Conservation (phyloP, 257 asterid species). For the Rauvolfia tetraphylla region DNA sequence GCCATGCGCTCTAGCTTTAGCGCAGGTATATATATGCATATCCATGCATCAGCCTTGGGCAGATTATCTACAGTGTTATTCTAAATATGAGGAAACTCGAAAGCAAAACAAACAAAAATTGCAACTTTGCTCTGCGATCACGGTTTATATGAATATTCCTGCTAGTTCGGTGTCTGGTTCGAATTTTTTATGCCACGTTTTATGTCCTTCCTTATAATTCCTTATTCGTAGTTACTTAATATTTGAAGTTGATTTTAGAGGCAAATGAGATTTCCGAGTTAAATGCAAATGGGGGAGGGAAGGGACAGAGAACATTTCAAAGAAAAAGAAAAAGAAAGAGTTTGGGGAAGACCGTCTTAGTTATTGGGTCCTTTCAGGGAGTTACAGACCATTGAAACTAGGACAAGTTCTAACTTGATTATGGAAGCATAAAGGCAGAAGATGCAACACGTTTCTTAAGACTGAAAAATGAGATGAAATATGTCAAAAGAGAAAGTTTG, state of each 20-base stretch:
- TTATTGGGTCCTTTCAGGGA: background rate
- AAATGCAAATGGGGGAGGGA: background rate
- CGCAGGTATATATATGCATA: slow-evolving; percentile 36
- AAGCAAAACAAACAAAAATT: background rate
- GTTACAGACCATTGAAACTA: background rate
- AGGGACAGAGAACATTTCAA: background rate
- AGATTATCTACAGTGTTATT: background rate
- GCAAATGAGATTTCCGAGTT: background rate
- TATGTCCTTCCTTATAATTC: background rate
- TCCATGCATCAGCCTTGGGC: background rate
- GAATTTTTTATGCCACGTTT: background rate
- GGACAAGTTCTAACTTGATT: background rate
- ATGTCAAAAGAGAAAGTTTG: background rate
- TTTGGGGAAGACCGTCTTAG: background rate
- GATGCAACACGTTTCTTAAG: background rate
- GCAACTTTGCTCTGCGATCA: background rate
- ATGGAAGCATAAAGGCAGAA: background rate
- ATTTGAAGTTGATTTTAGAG: background rate
- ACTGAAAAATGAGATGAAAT: background rate
- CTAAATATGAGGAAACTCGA: background rate
- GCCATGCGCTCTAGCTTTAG: slow-evolving; percentile 82
- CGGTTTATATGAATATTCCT: background rate
- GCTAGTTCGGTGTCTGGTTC: background rate
- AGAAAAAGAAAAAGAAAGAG: background rate
- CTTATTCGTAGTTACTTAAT: background rate